A percentile compares a stretch with the other conserved stretches of the same genome.
phyloP scores from a whole-genome alignment of 2,329 filamentous ascomycete species.

The Elsinoe batatas region DNA sequence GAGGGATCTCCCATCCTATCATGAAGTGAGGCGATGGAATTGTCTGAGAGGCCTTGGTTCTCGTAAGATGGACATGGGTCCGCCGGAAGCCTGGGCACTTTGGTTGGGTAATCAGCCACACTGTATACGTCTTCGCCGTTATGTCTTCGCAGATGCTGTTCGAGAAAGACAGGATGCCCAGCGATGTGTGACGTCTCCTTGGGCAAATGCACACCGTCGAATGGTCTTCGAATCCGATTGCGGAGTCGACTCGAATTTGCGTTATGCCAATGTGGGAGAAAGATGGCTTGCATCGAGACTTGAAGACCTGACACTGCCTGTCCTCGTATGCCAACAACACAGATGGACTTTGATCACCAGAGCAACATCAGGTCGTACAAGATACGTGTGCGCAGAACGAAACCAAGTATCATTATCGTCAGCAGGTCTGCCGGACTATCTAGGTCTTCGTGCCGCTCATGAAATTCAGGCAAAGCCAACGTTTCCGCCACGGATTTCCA shows the following conservation, averaged over 20 bases:
- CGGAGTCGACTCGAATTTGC: neutral
- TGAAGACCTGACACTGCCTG: neutral
- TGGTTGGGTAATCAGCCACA: neutral
- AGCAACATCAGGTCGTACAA: slow-evolving; percentile 2
- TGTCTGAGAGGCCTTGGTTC: neutral
- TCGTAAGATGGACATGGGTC: neutral
- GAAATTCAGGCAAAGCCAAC: too few species aligned
- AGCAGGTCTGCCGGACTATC: neutral
- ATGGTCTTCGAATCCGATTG: neutral
- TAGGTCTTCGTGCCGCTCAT: too few species aligned
- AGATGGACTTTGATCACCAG: neutral
- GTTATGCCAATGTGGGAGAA: neutral
- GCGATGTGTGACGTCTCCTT: neutral
- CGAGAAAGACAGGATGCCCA: neutral
- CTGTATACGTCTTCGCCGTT: neutral
- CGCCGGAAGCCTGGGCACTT: neutral
- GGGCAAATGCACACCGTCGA: neutral
- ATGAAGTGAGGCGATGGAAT: neutral
- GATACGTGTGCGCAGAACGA: neutral
- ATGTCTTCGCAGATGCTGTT: neutral
- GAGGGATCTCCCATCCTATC: neutral
- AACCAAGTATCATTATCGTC: neutral
- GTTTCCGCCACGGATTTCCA: too few species aligned
- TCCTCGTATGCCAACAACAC: neutral
- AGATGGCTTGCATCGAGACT: neutral